Percentiles rank a stretch among this genome's conserved stretches.
Evolutionary conservation across 2,329 filamentous ascomycete genomes (phyloP).

Genomic region (Lachnellula cervina): DNA sequence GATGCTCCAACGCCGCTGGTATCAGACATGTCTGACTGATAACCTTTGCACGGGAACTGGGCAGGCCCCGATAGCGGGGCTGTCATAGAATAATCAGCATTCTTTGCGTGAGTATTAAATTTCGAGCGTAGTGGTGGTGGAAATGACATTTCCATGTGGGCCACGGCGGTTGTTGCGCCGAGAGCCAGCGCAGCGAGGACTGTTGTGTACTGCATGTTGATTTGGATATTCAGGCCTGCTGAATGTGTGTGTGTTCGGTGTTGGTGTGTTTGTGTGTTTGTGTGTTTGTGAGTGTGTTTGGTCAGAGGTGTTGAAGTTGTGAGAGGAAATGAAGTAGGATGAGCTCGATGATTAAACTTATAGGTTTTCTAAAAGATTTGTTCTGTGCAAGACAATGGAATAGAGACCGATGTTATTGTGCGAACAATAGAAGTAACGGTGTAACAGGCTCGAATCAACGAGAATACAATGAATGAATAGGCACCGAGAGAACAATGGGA

Average conservation of each 20-base stretch:
- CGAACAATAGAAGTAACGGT: background rate
- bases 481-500: background rate
- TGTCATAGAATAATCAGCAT: slow-evolving; percentile 14
- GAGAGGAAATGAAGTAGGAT: background rate
- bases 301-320: background rate
- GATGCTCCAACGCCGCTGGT: slow-evolving; percentile 19
- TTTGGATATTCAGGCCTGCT: slow-evolving; percentile 1
- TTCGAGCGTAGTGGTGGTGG: slow-evolving; percentile 12
- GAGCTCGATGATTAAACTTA: background rate
- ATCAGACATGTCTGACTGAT: slow-evolving; percentile 3
- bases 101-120: slow-evolving; percentile 5
- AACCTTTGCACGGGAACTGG: slow-evolving; percentile 21
- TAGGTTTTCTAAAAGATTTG: background rate
- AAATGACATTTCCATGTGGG: slow-evolving; percentile 15
- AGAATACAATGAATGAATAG: slow-evolving; percentile 1
- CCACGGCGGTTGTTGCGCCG: background rate
- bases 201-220: slow-evolving; percentile 8
- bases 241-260: background rate
- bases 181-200: slow-evolving; percentile 4
- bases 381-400: background rate
- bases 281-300: too few species aligned
- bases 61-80: slow-evolving; percentile 3
- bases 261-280: background rate
- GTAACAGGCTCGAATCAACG: background rate
- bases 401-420: background rate